Base-by-base conservation (phyloP, 768 basidiomycete genomes). In the Phylloporus arenicola region DNA sequence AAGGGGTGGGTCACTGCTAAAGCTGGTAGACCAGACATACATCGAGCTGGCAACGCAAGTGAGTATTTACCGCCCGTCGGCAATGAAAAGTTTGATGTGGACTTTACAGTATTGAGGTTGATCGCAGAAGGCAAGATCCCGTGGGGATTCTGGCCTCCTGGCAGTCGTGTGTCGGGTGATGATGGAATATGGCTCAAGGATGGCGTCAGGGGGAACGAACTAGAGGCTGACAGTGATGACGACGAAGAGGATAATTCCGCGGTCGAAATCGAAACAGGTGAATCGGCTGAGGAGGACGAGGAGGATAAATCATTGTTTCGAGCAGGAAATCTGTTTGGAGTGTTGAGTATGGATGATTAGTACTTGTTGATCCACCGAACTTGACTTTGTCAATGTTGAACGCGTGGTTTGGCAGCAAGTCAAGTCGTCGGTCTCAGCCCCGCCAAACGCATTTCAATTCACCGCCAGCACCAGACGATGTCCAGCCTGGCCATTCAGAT, bases 1-100 rank as follows among this genome's bases (percentile, higher is more conserved):
- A 89, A 86, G 64, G 86, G 88, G 17, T 92, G 86, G 84, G 68
- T 93, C 37, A 97, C 94, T 29, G 93, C 94, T 10, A 88, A 92
- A 67, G 89, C 89, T 6, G 93, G 92, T 1, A 69, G 94, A 53
- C 86, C 92, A 3, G 94, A 98, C 68, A 72, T 88, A 20, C 84
- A 91, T 61, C 80, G 94, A 37, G 90, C 94, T 3, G 94, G 92
- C 29, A 94, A 94, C 64, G 81, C 83, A 11, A 83, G 92, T 92
- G 64, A 65, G 90, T 79, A 8, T 47, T n/a, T 50, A 31, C 29
- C 27, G 13, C 4, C 19, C 29, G 3, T 38, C 1, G 27, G 4
- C 16, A 19, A n/a, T 20, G n/a, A 13, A 16, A 51, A 14, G 20
- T 20, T 8, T 33, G 30, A 20, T 43, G 24, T 37, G 35, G 45